These are phyloP conservation scores for Ceratocystis albifundus DNA, from an alignment of 2,329 filamentous ascomycete species.

Conservation along the genomic window DNA sequence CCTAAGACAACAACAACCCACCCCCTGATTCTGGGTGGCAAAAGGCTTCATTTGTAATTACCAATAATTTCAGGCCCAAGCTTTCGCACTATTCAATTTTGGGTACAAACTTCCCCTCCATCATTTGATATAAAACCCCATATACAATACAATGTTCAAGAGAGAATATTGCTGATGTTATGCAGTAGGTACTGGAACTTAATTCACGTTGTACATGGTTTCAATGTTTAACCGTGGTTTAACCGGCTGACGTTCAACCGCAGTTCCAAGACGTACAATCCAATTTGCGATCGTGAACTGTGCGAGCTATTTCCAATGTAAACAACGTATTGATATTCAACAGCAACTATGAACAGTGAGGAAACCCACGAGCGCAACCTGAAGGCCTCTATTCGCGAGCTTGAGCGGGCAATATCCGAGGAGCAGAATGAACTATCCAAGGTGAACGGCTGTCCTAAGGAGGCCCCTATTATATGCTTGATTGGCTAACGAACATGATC, in stretches of 20 bases:
- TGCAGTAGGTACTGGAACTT: not conserved
- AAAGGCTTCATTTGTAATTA: not conserved
- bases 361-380: conserved; percentile 44
- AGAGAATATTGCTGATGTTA: not conserved
- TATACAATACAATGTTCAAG: not conserved
- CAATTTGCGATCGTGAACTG: too few relatives aligned
- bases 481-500: conserved; percentile 8
- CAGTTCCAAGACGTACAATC: not conserved
- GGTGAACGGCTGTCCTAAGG: conserved; percentile 29
- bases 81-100: not conserved
- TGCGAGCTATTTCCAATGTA: too few relatives aligned
- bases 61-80: not conserved
- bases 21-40: not conserved
- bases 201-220: not conserved
- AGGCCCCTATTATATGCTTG: not conserved
- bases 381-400: conserved; percentile 54
- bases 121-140: too few relatives aligned
- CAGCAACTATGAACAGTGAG: conserved; percentile 23
- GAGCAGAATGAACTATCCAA: conserved; percentile 41
- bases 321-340: too few relatives aligned
- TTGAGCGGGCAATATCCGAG: conserved; percentile 48
- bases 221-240: conserved; percentile 13
- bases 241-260: conserved; percentile 6
- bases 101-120: not conserved
- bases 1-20: not conserved